These are phyloP conservation scores for Torulaspora globosa DNA, from an alignment of 1,139 yeast genomes.

Conservation along the genomic window DNA sequence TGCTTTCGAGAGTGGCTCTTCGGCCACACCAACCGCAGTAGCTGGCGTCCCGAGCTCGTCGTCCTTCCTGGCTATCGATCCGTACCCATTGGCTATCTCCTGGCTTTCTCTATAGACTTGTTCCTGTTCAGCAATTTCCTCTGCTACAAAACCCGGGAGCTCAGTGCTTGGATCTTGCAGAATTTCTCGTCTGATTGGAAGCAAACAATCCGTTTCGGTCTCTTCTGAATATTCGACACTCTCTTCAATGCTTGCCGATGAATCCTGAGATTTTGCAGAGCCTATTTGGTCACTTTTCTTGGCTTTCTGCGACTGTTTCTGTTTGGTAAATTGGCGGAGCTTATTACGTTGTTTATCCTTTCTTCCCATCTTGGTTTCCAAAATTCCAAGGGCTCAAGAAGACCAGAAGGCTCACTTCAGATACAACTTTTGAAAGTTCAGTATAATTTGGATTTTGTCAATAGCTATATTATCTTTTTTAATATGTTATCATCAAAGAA, in stretches of 20 bases:
- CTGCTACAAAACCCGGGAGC: slow-evolving; percentile 34
- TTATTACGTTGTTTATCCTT: slow-evolving; percentile 23
- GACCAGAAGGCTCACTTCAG: neutral
- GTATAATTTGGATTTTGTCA: too few relatives aligned
- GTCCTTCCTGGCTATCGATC: slow-evolving; percentile 4
- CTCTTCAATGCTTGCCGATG: neutral
- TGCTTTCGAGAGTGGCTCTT: slow-evolving; percentile 10
- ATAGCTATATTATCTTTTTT: too few relatives aligned
- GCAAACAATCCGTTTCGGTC: slow-evolving; percentile 1
- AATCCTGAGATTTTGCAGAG: neutral
- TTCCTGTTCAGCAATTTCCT: slow-evolving; percentile 31
- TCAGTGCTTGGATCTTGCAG: slow-evolving; percentile 30
- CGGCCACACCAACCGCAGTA: neutral
- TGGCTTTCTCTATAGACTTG: slow-evolving; percentile 16
- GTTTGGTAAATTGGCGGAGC: slow-evolving; percentile 16
- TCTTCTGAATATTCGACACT: neutral
- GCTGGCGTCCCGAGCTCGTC: neutral
- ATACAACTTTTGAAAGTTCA: too few relatives aligned
- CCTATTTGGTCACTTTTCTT: neutral
- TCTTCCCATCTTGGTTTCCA: neutral
- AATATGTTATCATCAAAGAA: neutral
- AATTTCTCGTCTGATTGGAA: slow-evolving; percentile 13
- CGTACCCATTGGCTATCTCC: slow-evolving; percentile 3
- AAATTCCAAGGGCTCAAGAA: too few relatives aligned
- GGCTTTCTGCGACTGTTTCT: slow-evolving; percentile 1